Conservation (phyloP, 306 rosid species). For the Notholithocarpus densiflorus region DNA sequence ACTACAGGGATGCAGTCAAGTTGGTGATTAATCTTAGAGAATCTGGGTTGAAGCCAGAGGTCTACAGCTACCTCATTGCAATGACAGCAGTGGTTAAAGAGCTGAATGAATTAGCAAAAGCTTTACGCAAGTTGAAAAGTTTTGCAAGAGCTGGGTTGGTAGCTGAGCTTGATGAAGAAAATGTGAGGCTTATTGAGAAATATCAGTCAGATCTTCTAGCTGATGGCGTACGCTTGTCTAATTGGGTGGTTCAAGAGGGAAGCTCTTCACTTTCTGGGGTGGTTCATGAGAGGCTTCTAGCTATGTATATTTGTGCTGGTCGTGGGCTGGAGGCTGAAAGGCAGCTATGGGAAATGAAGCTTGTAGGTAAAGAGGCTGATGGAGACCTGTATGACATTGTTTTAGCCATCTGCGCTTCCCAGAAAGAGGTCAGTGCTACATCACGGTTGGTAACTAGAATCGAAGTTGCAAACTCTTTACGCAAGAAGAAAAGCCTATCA, state of each 20-base stretch:
- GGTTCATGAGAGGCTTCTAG: conserved; percentile 91
- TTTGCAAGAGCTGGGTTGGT: conserved; percentile 48
- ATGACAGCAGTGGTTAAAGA: conserved; percentile 96
- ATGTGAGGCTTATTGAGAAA: conserved; percentile 52
- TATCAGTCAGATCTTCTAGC: conserved; percentile 77
- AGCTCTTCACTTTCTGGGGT: conserved; percentile 53
- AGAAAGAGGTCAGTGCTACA: conserved; percentile 62
- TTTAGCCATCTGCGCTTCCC: conserved; percentile 90
- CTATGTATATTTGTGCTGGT: conserved; percentile 93
- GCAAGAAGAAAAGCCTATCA: conserved; percentile 76
- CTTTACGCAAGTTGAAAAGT: conserved; percentile 72
- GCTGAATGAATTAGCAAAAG: conserved; percentile 77
- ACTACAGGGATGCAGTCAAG: conserved; percentile 66
- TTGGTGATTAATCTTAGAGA: conserved; percentile 72
- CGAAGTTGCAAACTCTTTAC: conserved; percentile 54
- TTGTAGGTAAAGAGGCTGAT: conserved; percentile 86
- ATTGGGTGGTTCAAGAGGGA: conserved; percentile 76
- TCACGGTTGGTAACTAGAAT: conserved; percentile 66
- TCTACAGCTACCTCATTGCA: conserved; percentile 84
- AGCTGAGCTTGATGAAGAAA: conserved; percentile 59
- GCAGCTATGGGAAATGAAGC: conserved; percentile 94
- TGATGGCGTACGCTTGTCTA: conserved; percentile 65
- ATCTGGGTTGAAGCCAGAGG: conserved; percentile 90
- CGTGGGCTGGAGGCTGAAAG: conserved; percentile 91
- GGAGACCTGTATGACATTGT: conserved; percentile 83